Evolutionary conservation across 768 basidiomycete species (phyloP), one percentile per base, ranked within the genome.

Genomic region (Suillus weaverae): DNA sequence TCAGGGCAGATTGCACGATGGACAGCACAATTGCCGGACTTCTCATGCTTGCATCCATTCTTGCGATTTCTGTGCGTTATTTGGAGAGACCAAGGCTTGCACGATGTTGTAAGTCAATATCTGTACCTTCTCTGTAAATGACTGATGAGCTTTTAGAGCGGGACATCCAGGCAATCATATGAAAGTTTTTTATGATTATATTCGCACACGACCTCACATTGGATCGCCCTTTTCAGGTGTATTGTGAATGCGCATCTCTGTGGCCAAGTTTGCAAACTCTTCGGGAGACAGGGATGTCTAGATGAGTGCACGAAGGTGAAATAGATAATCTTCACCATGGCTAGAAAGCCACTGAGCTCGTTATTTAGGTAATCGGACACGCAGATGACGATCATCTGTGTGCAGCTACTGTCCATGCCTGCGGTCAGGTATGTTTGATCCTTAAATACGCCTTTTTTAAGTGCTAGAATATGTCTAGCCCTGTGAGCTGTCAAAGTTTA

Each of bases 131-230:
- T n/a, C 36, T 2, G 4, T n/a, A 2, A 38, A 33, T 36, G 35
- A 20, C 18, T 61, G 16, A 56, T 61, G 16, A 22, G 66, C 35
- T 30, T 35, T 3, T 16, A 88, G 86, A n/a, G 87, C 85, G 38
- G 87, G 87, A 0, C 87, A 89, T 65, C 71, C 80, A 26, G 85
- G 84, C 16, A 77, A 74, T 16, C 87, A 88, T 67, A 79, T 86
- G 87, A 71, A 55, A 61, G 82, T 69, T 11, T 32, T 61, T 60
- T n/a, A 7, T 36, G 32, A n/a, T 39, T 5, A 16, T 20, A 30
- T 18, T 32, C 30, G 2, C 13, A 13, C 14, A 50, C 22, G 2
- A 30, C 3, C 4, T 62, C 2, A 33, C 14, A 38, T 48, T 11
- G 7, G 8, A 64, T 44, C 22, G 62, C 36, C 48, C 35, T 6